Evolutionary conservation across 306 rosid genomes (phyloP), one percentile per base, ranked within the genome.

Genomic region (Cyamopsis tetragonoloba): DNA sequence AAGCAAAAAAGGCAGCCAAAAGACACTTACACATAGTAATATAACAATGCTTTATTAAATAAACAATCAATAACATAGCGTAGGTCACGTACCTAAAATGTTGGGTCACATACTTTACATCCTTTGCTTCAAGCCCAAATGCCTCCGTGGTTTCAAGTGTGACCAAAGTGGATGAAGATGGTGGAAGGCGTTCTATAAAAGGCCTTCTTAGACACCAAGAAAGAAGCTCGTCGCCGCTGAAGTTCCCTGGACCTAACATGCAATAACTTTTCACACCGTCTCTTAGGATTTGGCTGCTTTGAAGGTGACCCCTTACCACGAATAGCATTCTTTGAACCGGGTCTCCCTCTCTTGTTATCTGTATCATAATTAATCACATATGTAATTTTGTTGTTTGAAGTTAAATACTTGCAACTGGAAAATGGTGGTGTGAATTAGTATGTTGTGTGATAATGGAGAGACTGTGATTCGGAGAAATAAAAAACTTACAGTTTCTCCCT

Each of bases 51-150:
- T n/a, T n/a, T n/a, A n/a, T n/a, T n/a, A n/a, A n/a, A n/a, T n/a
- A n/a, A n/a, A n/a, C n/a, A n/a, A n/a, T n/a, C n/a, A n/a, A n/a
- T n/a, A n/a, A n/a, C n/a, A n/a, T n/a, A n/a, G n/a, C n/a, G n/a
- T n/a, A n/a, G n/a, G n/a, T n/a, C n/a, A n/a, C n/a, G 95, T 89
- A 89, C 26, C 99, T 82, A 32, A 93, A 93, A 79, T 93, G 97
- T 30, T 90, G 97, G 0, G 99, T 89, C 50, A 93, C 99, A 14
- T 90, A 93, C 70, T 86, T 93, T 7, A 93, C 96, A 26, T 93
- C 97, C 37, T 80, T 68, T 0, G 99, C 89, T 38, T 93, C 99
- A 0, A 93, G 82, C 7, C 97, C 89, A 26, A 93, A 93, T 10
- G 96, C 97, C 77, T 93, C 98, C 0, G 88, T 84, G 7, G 98